Evolutionary conservation across 768 basidiomycete species (phyloP).

Genomic region (Naganishia vaughanmartiniae): DNA sequence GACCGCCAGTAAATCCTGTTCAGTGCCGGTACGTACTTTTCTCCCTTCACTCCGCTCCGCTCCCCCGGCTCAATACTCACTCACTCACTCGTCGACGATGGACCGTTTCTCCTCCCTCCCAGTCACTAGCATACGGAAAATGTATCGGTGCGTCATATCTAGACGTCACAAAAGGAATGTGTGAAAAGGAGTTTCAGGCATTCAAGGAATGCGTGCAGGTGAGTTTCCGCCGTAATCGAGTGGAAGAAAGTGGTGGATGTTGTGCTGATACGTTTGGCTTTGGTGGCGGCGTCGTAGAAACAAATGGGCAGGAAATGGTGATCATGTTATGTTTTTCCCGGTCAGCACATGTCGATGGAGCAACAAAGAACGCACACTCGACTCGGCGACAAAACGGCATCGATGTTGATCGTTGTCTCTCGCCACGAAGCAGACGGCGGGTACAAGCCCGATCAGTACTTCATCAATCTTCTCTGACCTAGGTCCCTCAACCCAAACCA

Average conservation of each 20-base stretch:
- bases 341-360: no score
- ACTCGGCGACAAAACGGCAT: no score
- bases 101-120: conserved; percentile 47
- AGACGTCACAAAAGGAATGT: conserved; percentile 79
- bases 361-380: no score
- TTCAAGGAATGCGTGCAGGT: conserved; percentile 85
- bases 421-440: no score
- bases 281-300: conserved; percentile 35
- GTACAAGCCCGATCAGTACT: no score
- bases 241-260: not conserved
- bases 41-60: no score
- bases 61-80: not conserved
- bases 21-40: conserved; percentile 39
- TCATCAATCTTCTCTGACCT: no score
- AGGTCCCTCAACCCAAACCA: no score
- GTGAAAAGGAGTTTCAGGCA: conserved; percentile 74
- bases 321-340: not conserved
- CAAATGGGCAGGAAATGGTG: conserved; percentile 40
- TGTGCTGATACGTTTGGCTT: no score
- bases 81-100: not conserved
- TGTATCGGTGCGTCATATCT: conserved; percentile 79
- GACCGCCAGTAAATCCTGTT: conserved; percentile 44
- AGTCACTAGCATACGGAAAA: conserved; percentile 79
- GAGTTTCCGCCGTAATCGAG: no score
- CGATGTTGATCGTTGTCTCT: no score